These are phyloP conservation scores for Nitzschia sp. DNA, from an alignment of 108 stramenopile species.

Conservation along the genomic window DNA sequence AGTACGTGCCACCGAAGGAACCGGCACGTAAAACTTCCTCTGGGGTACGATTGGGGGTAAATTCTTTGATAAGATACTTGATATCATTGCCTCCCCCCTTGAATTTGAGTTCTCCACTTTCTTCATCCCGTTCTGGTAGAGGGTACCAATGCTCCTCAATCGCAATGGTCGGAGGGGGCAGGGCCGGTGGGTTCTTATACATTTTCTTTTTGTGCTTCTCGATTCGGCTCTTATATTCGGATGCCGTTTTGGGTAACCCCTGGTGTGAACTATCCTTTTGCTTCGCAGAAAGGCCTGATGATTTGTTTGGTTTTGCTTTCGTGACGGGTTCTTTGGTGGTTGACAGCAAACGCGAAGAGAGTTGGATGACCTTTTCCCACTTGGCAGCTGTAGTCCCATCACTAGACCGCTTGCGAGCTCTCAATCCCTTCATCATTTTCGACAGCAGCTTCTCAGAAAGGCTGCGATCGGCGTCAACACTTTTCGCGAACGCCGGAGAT, in stretches of 20 bases:
- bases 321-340: no score
- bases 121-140: slow-evolving; percentile 51
- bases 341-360: no score
- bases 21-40: slow-evolving; percentile 90
- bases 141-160: slow-evolving; percentile 38
- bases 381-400: no score
- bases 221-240: slow-evolving; percentile 55
- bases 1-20: slow-evolving; percentile 95
- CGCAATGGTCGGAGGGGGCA: slow-evolving; percentile 54
- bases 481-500: no score
- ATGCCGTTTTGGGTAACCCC: slow-evolving; percentile 47
- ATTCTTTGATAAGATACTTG: slow-evolving; percentile 54
- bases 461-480: no score
- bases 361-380: no score
- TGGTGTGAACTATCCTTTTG: slow-evolving; percentile 7
- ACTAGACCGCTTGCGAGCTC: no score
- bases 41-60: slow-evolving; percentile 92
- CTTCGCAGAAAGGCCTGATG: background rate
- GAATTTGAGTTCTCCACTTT: slow-evolving; percentile 64
- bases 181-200: slow-evolving; percentile 80
- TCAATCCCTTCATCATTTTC: no score
- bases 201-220: slow-evolving; percentile 68
- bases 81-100: slow-evolving; percentile 26
- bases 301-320: slow-evolving; percentile 15
- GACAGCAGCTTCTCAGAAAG: no score